Base-by-base conservation (phyloP, 31 red algal genomes). In the Endocladia muricata region DNA sequence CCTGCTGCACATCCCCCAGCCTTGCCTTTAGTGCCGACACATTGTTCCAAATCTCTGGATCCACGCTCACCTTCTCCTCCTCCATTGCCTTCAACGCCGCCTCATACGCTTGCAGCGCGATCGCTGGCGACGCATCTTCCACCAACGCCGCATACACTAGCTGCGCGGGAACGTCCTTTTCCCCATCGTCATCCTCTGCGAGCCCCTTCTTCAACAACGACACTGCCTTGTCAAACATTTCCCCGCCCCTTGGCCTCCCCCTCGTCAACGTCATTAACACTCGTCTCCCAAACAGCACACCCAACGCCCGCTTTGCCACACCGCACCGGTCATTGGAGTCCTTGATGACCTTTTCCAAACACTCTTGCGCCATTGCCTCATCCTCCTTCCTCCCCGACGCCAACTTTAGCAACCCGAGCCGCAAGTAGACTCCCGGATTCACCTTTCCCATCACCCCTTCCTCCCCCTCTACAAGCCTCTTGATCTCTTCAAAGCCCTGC, bases 21-120 rank as follows among this genome's bases (percentile, higher is more conserved):
- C 84, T 54, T 4, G 84, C 74, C 28, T 66, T 41, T 33, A 88
- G 56, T n/a, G 84, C 70, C 4, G 84, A 42, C 32, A 79, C 38
- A 58, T 88, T 88, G 35, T 66, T 79, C 73, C 74, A 88, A 49
- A 88, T 88, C 40, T 88, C 84, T 55, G 63, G 74, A 61, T 72
- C 74, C 15, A 88, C 67, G 19, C 30, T 17, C 19, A 36, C n/a
- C 6, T 63, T 72, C 65, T 49, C 48, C 25, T 73, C 37, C 42
- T 64, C 84, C 47, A 71, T 55, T 33, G 73, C 47, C n/a, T 72
- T 58, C 33, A 88, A 63, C 29, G 74, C 74, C 23, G 49, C 41
- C 13, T 59, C 63, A 66, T 88, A 88, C 41, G 66, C 59, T 0
- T 88, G 41, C 38, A 88, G 36, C n/a, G 84, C 84, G 47, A 68